Conservation (phyloP, 2,329 filamentous ascomycete species). For the Gaeumannomyces sp. region DNA sequence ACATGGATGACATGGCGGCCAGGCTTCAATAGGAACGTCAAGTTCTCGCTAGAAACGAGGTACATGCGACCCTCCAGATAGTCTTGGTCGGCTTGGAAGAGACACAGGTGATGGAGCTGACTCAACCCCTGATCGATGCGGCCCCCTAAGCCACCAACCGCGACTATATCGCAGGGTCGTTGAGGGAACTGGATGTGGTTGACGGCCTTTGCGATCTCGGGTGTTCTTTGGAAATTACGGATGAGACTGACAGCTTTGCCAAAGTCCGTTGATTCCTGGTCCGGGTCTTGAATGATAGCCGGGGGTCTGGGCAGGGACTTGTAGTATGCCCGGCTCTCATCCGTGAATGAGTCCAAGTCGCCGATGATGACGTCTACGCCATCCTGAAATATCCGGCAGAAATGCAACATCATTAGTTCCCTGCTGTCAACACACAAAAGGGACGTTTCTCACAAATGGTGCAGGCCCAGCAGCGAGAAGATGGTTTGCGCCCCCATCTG, state of each 20-base stretch:
- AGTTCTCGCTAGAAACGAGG: constrained; percentile 71
- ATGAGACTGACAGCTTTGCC: constrained; percentile 59
- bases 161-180: constrained; percentile 61
- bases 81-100: constrained; percentile 47
- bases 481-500: constrained; percentile 85
- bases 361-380: constrained; percentile 72
- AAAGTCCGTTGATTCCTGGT: constrained; percentile 89
- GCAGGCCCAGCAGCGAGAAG: constrained; percentile 41
- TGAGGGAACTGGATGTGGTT: constrained; percentile 31
- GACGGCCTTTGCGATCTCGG: constrained; percentile 84
- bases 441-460: not conserved
- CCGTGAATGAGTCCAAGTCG: constrained; percentile 78
- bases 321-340: constrained; percentile 61
- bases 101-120: constrained; percentile 77
- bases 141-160: constrained; percentile 79
- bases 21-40: constrained; percentile 73
- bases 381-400: constrained; percentile 23
- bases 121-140: constrained; percentile 90
- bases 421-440: not conserved
- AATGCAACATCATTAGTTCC: not conserved
- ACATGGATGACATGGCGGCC: constrained; percentile 65
- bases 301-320: constrained; percentile 36
- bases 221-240: constrained; percentile 48
- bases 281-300: constrained; percentile 62
- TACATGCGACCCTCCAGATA: constrained; percentile 58